Evolutionary conservation across 805 yeast species (phyloP), one percentile per base, ranked within the genome.

Genomic region (Suhomyces emberorum): DNA sequence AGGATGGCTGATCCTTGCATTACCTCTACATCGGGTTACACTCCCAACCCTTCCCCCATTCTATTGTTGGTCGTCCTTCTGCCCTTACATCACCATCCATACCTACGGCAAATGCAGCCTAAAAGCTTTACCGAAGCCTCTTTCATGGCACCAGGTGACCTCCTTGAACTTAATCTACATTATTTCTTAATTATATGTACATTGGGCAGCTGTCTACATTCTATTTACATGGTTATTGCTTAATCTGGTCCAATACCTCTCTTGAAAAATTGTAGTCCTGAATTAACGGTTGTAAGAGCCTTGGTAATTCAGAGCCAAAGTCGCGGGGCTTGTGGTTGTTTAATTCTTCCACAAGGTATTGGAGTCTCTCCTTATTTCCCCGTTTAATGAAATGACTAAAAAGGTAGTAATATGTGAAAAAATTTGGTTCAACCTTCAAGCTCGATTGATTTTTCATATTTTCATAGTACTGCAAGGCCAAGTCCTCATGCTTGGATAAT

Each of bases 341-440:
- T 32, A 76, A 37, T 36, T 73, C 73, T 25, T 60, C 52, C 15
- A 77, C 42, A 12, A 72, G 49, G 41, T 42, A 53, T 40, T 66
- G 63, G 15, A 65, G 47, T 31, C 56, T 54, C 9, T 51, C 54
- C 15, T 33, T 36, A 41, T 72, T 65, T 18, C 59, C 55, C 23
- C 49, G 48, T 26, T 52, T 53, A 24, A 51, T 33, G 32, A 65
- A 74, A 46, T 67, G 67, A 29, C 52, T 56, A 35, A 77, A 48
- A 46, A 77, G 49, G 55, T 57, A 75, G 54, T 62, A 75, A 53
- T 51, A 77, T 4, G 81, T 74, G 60, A 49, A 77, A 39, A 58
- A 51, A 49, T 77, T 77, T n/a, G 81, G 78, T 28, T 49, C 52
- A 9, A 43, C 37, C 20, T 44, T 41, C 20, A 43, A 42, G 7